A percentile compares a stretch with the other conserved stretches of the same genome.
Conservation (phyloP, 129 eudicot genomes). For the Saposhnikovia divaricata region DNA sequence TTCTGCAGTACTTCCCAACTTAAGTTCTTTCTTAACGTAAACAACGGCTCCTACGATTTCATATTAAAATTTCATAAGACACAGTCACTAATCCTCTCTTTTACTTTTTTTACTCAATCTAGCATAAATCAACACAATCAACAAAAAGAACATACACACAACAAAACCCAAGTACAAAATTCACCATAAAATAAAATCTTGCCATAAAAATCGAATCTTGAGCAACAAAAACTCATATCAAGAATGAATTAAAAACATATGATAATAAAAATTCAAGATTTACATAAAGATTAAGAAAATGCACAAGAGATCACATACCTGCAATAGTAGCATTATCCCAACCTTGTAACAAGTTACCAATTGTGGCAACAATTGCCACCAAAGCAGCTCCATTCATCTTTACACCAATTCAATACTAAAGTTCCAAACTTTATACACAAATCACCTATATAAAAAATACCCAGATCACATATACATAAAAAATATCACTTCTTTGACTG, state of each 20-base stretch:
- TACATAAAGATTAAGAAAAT: neutral
- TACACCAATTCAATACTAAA: neutral
- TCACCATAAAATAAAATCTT: neutral
- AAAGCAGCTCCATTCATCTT: slow-evolving; percentile 64
- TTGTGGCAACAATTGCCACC: slow-evolving; percentile 65
- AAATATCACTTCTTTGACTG: neutral
- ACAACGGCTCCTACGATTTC: slow-evolving; percentile 36
- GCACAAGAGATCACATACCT: slow-evolving; percentile 31
- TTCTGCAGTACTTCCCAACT: slow-evolving; percentile 35
- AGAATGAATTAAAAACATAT: neutral
- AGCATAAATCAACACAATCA: neutral
- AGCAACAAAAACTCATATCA: neutral
- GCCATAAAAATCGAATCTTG: neutral
- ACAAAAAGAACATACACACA: neutral
- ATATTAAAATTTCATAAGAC: neutral
- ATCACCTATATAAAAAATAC: neutral
- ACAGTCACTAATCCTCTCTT: neutral
- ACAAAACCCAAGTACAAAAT: neutral
- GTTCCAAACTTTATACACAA: neutral
- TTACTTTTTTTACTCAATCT: neutral
- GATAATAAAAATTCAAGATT: neutral
- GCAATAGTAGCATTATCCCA: slow-evolving; percentile 88
- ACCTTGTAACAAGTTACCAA: slow-evolving; percentile 72
- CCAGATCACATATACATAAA: neutral
- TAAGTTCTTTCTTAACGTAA: slow-evolving; percentile 40